Base-by-base conservation (phyloP, 2,329 filamentous ascomycete species). In the Pseudocercospora vitis region DNA sequence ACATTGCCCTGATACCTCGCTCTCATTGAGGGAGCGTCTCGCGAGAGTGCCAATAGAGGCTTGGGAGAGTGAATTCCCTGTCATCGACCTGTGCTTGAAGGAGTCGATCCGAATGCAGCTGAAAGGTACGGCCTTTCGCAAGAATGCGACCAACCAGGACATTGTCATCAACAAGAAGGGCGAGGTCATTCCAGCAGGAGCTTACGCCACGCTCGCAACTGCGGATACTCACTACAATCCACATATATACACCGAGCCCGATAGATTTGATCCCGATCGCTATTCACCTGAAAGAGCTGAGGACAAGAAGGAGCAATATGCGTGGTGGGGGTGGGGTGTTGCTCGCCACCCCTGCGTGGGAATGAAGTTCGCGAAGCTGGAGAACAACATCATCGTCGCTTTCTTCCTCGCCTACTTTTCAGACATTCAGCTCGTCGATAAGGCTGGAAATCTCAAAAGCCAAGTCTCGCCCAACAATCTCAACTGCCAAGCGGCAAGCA, bases 21-120 rank as follows among this genome's bases (percentile, higher is more conserved):
- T 66, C 3, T 64, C 74, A 2, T 63, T 75, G 4, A 64, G 64
- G 23, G 63, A 71, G 1, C 68, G 71, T 16, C 65, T 84, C 1
- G 66, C 70, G 29, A 63, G 69, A 2, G 67, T 84, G 0, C 72
- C 73, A 0, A 63, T 81, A 23, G 77, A 81, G 11, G 77, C 75
- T 0, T 84, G 81, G 81, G 81, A 84, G 62, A 48, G 65, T 9
- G 76, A 80, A 14, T 82, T 84, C 54, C 78, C 80, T 0, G 54
- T 74, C 4, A 69, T 83, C 26, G 77, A 81, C 53, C 52, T 80
- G 21, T 79, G 76, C 40, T 68, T 84, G 31, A 73, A 74, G 33
- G 81, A 84, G 56, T 74, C 73, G 11, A 81, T 84, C 53, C 75
- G 81, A 2, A 58, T 83, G 19, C 75, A 76, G 26, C 59, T 76